Evolutionary conservation across 805 yeast species (phyloP).

Genomic region (Debaryomyces tyrocola): DNA sequence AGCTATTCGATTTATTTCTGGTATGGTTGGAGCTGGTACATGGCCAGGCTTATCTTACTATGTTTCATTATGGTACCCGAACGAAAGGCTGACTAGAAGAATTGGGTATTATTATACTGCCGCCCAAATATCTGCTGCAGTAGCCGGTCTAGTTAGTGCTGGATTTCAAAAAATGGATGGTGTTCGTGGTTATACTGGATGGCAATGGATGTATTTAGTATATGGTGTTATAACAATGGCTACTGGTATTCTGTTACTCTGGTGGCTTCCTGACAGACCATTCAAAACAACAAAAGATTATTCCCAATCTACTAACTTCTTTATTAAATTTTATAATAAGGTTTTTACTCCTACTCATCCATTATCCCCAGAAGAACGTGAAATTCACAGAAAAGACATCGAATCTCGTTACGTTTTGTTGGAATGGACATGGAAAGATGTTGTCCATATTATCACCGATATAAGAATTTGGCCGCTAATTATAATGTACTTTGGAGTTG

Average conservation of each 20-base stretch:
- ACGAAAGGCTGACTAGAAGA: conserved; percentile 69
- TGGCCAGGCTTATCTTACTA: conserved; percentile 93
- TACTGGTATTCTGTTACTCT: conserved; percentile 61
- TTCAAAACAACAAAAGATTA: conserved; percentile 9
- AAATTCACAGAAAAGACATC: conserved; percentile 62
- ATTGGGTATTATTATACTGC: conserved; percentile 91
- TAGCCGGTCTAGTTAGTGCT: conserved; percentile 82
- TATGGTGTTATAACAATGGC: conserved; percentile 70
- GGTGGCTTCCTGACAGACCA: conserved; percentile 91
- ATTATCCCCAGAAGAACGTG: conserved; percentile 51
- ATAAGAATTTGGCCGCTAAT: conserved; percentile 75
- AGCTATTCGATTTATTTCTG: conserved; percentile 71
- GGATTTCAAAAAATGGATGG: conserved; percentile 86
- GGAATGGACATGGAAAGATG: conserved; percentile 62
- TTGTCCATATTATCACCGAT: conserved; percentile 56
- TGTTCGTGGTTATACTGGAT: conserved; percentile 67
- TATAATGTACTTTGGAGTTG: conserved; percentile 90
- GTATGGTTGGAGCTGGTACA: conserved; percentile 79
- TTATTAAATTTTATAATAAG: conserved; percentile 19
- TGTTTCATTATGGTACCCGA: conserved; percentile 82
- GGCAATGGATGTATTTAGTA: conserved; percentile 82
- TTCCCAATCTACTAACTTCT: conserved; percentile 11
- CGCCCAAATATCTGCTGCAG: conserved; percentile 89
- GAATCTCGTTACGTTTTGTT: conserved; percentile 45
- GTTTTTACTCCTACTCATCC: conserved; percentile 43